These are phyloP conservation scores for Lumnitzera littorea DNA, from an alignment of 345 rosid genomes.

Conservation along the genomic window DNA sequence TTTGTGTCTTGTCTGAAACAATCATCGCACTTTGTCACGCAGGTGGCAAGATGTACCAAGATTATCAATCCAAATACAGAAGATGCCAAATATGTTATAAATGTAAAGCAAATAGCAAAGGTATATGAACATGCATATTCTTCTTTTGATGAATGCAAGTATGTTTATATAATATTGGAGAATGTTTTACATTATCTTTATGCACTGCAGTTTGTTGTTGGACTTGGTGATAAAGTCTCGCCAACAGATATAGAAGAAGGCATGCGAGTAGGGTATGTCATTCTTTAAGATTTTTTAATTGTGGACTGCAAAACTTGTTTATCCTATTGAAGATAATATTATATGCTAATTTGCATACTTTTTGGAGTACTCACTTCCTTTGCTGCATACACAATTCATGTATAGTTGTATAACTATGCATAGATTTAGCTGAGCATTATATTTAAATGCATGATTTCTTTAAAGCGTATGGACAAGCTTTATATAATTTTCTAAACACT, in stretches of 20 bases:
- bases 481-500: no score
- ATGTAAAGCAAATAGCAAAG: constrained; percentile 97
- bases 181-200: constrained; percentile 5
- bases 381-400: no score
- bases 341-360: no score
- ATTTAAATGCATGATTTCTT: no score
- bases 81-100: constrained; percentile 91
- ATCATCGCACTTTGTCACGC: background rate
- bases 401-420: no score
- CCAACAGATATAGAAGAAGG: constrained; percentile 98
- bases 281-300: background rate
- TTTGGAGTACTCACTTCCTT: no score
- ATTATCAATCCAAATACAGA: constrained; percentile 92
- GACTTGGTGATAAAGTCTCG: constrained; percentile 95
- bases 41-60: constrained; percentile 98
- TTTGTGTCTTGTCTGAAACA: background rate
- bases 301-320: no score
- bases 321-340: no score
- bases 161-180: background rate
- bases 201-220: constrained; percentile 77
- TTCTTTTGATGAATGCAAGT: no score
- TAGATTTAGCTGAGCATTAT: no score
- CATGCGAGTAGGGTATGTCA: constrained; percentile 92
- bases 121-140: constrained; percentile 17
- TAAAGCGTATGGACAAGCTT: no score